Evolutionary conservation across 1,284 basidiomycete genomes (phyloP), one percentile per base, ranked within the genome.

Genomic region (Sporisorium graminicola): DNA sequence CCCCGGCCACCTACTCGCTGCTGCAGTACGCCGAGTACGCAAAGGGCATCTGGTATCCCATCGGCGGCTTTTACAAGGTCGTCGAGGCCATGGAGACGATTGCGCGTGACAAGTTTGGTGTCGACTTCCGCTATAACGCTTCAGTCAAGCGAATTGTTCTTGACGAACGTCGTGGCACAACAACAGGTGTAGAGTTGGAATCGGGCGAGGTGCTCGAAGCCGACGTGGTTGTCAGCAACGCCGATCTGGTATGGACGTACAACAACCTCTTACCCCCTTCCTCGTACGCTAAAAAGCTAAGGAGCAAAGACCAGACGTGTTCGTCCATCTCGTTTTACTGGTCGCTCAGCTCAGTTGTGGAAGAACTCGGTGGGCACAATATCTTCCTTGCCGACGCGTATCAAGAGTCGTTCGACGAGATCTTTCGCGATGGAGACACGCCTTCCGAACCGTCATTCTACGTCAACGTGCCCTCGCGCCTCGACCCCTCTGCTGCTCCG

Each of bases 291-390:
- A 74, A 77, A 54, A 66, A 75, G n/a, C 65, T 85, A 4, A 69
- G 68, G 29, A 60, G 77, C 47, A 81, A 83, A n/a, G 78, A 84
- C 50, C 80, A 83, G 51, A 88, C 87, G 3, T 89, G 88, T 80
- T 88, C 87, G 5, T 87, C 86, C 6, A 88, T 89, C 63, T 87
- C 87, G 22, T 89, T 89, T 79, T 89, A 89, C 82, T 89, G 89
- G 89, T 87, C 87, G 0, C 86, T 89, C 79, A 85, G 85, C 46
- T 68, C 86, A 5, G 83, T 83, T 31, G 84, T 89, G 3, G 85
- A 86, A 5, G 82, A 86, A 27, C 80, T 89, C 18, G 86, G 87
- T 22, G 87, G 87, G 3, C 89, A 89, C 78, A 89, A 88, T 77
- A 77, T 78, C 66, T 82, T 78, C 70, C 77, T 77, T 58, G 87